phyloP scores from a whole-genome alignment of 23 red algal genomes.

The Gracilariopsis chorda region DNA sequence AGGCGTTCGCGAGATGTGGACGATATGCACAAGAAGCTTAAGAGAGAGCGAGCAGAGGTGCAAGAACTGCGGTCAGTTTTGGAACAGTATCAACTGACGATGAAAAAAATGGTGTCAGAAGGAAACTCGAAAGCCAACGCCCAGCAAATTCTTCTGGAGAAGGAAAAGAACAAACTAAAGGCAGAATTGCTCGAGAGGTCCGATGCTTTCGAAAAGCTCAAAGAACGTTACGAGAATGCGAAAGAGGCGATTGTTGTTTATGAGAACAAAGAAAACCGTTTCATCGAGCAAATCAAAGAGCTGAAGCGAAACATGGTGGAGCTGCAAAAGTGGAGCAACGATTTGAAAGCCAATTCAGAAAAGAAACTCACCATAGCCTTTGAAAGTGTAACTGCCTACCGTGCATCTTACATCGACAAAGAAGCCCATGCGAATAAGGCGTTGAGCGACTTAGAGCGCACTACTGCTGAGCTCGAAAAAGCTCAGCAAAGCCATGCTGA shows the following conservation, averaged over 20 bases:
- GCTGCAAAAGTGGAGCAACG: slow-evolving; percentile 65
- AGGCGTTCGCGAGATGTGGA: slow-evolving; percentile 1
- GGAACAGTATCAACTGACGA: slow-evolving; percentile 44
- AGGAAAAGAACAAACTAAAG: slow-evolving; percentile 52
- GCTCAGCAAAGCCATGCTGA: slow-evolving; percentile 13
- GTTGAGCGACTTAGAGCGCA: slow-evolving; percentile 28
- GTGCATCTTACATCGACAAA: slow-evolving; percentile 42
- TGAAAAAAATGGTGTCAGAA: slow-evolving; percentile 66
- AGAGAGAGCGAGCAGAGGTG: slow-evolving; percentile 32
- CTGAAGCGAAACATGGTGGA: slow-evolving; percentile 60
- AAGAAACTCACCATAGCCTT: slow-evolving; percentile 62
- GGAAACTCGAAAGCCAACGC: slow-evolving; percentile 48
- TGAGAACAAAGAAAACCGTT: slow-evolving; percentile 54
- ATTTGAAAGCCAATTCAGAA: slow-evolving; percentile 58
- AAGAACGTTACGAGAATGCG: slow-evolving; percentile 44
- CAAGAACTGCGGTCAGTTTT: slow-evolving; percentile 27
- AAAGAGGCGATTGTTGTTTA: slow-evolving; percentile 45
- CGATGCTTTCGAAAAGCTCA: slow-evolving; percentile 46
- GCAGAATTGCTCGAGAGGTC: slow-evolving; percentile 48
- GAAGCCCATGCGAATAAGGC: slow-evolving; percentile 55
- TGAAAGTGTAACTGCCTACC: slow-evolving; percentile 37
- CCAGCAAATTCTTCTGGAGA: slow-evolving; percentile 15
- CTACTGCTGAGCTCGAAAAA: background rate
- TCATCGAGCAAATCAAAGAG: slow-evolving; percentile 53
- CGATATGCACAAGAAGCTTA: slow-evolving; percentile 26